Percentiles rank a stretch among this genome's conserved stretches.
Evolutionary conservation across 148 eudicot species (phyloP).

Genomic region (Hydrangea macrophylla): DNA sequence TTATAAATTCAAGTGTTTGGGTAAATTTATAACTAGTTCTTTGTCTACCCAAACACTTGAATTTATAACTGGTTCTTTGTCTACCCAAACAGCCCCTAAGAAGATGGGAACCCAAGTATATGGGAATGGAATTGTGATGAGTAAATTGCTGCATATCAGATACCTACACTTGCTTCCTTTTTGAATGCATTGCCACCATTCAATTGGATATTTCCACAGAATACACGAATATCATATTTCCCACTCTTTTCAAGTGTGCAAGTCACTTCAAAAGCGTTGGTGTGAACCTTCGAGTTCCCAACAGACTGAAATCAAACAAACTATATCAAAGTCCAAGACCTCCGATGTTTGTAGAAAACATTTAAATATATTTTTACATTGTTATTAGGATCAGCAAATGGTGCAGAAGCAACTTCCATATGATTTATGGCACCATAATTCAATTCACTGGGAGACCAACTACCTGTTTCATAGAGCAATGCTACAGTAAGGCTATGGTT

Average conservation of each 20-base stretch:
- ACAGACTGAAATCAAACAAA: slow-evolving; percentile 33
- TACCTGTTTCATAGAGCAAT: slow-evolving; percentile 38
- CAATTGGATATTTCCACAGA: slow-evolving; percentile 81
- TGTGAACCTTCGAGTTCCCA: slow-evolving; percentile 33
- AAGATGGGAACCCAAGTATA: too few relatives aligned
- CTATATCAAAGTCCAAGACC: slow-evolving; percentile 12
- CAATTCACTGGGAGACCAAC: slow-evolving; percentile 25
- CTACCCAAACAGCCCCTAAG: too few relatives aligned
- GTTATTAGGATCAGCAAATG: slow-evolving; percentile 28
- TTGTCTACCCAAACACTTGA: too few relatives aligned
- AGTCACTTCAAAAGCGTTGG: slow-evolving; percentile 52
- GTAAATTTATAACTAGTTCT: too few relatives aligned
- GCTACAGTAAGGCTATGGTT: too few relatives aligned
- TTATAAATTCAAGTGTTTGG: too few relatives aligned
- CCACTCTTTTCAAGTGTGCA: slow-evolving; percentile 69
- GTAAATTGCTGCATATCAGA: too few relatives aligned
- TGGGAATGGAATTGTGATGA: too few relatives aligned
- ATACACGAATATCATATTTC: slow-evolving; percentile 47
- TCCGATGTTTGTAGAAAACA: slow-evolving; percentile 1
- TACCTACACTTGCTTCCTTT: slow-evolving; percentile 90
- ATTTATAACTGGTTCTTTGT: too few relatives aligned
- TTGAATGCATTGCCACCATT: slow-evolving; percentile 53
- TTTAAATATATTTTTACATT: slow-evolving; percentile 29
- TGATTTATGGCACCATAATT: slow-evolving; percentile 22
- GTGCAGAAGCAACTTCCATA: slow-evolving; percentile 34